Base-by-base conservation (phyloP, 2,329 filamentous ascomycete genomes). In the Beauveria caledonica region DNA sequence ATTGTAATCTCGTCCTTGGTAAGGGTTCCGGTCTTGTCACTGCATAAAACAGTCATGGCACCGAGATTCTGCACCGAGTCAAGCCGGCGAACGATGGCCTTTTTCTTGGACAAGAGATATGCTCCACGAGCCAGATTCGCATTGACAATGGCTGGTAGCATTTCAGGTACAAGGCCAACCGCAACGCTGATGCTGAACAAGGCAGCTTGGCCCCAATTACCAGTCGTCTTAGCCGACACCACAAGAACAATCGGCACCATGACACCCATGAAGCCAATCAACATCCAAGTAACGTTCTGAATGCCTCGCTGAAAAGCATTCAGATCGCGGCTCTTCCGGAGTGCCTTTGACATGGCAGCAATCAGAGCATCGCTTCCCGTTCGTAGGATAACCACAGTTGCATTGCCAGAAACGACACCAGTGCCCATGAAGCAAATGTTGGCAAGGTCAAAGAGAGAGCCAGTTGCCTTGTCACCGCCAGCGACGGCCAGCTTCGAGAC, bases 71-170 rank as follows among this genome's bases (percentile, higher is more conserved):
- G 68, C 10, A 70, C 67, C 10, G 67, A 68, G 61, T 70, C 66
- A 36, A 69, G 69, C 60, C 76, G 65, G 62, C 68, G 68, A 52
- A 72, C 70, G 56, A 77, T 68, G 40, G 71, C 69, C 65, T 72
- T 71, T 66, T 73, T 72, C 62, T 67, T 68, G 49, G 68, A 69
- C 1, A 70, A 44, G 1, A 68, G 54, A 15, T 65, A 65, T 21
- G 68, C 68, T 9, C 68, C 67, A 13, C 67, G 67, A 9, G 68
- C 68, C 11, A 70, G 63, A 23, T 70, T 69, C 19, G 65, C 65
- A 33, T 69, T 69, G 55, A 69, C 67, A 42, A 69, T 69, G 4
- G 68, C 68, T 3, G 68, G 68, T 9, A 69, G 64, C 68, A 70
- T 70, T 49, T 70, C 68, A 2, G 68, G 68, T 5, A 69, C 66